These are phyloP conservation scores for Barnettozyma siamensis DNA, from an alignment of 805 yeast genomes.

Conservation along the genomic window DNA sequence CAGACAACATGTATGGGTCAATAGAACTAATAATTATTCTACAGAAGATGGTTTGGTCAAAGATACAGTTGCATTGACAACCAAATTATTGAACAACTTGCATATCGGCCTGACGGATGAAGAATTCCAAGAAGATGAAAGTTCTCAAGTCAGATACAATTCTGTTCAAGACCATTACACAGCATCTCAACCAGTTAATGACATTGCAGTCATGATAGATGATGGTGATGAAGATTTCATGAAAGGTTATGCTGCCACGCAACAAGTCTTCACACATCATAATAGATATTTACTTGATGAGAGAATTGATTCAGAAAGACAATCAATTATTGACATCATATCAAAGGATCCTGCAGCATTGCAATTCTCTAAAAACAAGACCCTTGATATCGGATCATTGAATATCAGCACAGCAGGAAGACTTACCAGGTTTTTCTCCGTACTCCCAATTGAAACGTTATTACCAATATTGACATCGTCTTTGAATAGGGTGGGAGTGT, in stretches of 20 bases:
- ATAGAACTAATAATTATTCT: constrained; percentile 37
- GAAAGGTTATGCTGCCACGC: constrained; percentile 32
- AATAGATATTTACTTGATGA: constrained; percentile 27
- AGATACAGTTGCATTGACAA: constrained; percentile 46
- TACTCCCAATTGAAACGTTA: constrained; percentile 37
- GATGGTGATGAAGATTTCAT: constrained; percentile 25
- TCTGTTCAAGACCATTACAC: constrained; percentile 22
- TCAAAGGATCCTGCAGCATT: constrained; percentile 46
- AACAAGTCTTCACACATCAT: constrained; percentile 35
- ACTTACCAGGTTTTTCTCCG: constrained; percentile 48
- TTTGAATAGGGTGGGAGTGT: constrained; percentile 37
- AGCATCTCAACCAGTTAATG: constrained; percentile 44
- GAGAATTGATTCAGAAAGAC: constrained; percentile 21
- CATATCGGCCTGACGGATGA: constrained; percentile 49
- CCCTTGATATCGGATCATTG: background rate
- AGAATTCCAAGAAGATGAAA: constrained; percentile 26
- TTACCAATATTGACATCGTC: constrained; percentile 37
- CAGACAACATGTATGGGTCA: constrained; percentile 51
- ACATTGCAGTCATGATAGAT: constrained; percentile 37
- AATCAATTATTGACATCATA: constrained; percentile 32
- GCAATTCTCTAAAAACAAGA: constrained; percentile 35
- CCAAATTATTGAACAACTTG: constrained; percentile 44
- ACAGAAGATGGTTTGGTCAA: constrained; percentile 44
- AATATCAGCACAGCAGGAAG: constrained; percentile 33
- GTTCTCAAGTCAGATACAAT: constrained; percentile 19